Base-by-base conservation (phyloP, 192 early-diverging fungal genomes). In the Coemansia reversa region DNA sequence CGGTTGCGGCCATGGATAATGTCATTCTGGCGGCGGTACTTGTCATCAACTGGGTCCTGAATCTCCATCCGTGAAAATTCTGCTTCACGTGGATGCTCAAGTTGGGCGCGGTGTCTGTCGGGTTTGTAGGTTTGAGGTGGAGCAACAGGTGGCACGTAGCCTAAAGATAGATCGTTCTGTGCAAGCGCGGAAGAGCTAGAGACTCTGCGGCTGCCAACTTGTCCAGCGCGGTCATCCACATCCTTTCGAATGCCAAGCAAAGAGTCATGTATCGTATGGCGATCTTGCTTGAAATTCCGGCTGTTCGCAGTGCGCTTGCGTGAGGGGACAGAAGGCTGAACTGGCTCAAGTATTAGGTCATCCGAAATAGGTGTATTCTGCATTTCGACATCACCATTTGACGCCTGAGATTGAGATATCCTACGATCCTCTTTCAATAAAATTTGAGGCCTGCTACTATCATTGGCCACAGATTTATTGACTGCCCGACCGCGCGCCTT, bases 271-370 rank as follows among this genome's bases (percentile, higher is more conserved):
- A 14, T 29, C 7, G 5, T 51, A 48, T 19, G 60, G 14, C 3
- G 39, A 45, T 45, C 16, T 16, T 45, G 39, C 14, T 16, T 45
- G 16, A 12, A 45, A 16, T 45, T 2, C 60, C 51, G 60, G 28
- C 30, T 61, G 42, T 60, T 62, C 3, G 20, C 45, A 0, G 67
- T 69, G 45, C 66, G 66, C 28, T 23, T 55, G 52, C 66, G 66
- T 16, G 48, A n/a, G 14, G 66, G 60, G 3, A 61, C 51, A 2
- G 49, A 4, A 8, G 53, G 39, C 39, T 45, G 39, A 16, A 45
- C 14, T 4, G 39, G 16, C 39, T 45, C 39, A 16, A 16, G 39
- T 14, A 45, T 45, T 45, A 45, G 39, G 16, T 45, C 39, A 45
- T 45, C 12, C 1, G 39, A 45, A 3, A 4, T 12, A 45, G 1